Evolutionary conservation across 2,329 filamentous ascomycete species (phyloP), one percentile per base, ranked within the genome.

Genomic region (Fusarium bactridioides): DNA sequence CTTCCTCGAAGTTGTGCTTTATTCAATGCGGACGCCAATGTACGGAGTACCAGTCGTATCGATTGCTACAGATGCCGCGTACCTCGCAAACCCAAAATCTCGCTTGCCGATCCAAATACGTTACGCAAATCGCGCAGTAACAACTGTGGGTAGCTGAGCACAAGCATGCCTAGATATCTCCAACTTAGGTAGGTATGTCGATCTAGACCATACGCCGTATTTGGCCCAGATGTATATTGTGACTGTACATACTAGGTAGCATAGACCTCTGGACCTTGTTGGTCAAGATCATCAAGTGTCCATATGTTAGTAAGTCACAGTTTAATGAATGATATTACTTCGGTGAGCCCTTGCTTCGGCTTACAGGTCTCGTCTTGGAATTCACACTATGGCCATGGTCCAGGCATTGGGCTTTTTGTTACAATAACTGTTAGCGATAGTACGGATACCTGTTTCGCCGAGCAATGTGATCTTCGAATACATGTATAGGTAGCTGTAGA

Each of bases 61-160:
- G 21, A 31, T 41, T 56, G 35, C 44, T 47, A 27, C 37, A 44
- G 27, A 33, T 35, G 41, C 61, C 37, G 35, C 29, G 54, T 45
- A 57, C 35, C 45, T 55, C 45, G 63, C 64, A 69, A 61, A 61
- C 50, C 57, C 50, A 37, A 69, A 66, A 69, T 69, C 64, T 67
- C 64, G 66, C 64, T 58, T 69, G 64, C 25, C 48, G 66, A 69
- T 69, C 64, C 19, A 63, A 69, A 69, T 69, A 64, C 38, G 18
- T 23, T n/a, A 43, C 31, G 43, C 33, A 40, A 64, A 61, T 57
- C 51, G 29, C 29, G 38, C 40, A 54, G 27, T 31, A 54, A 38
- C 35, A 59, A 40, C 35, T 25, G 44, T 54, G 45, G 27, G 35
- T 54, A 50, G 21, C 25, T 31, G n/a, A 51, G 29, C 47, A 40